Base-by-base conservation (phyloP, 2,329 filamentous ascomycete species). In the Plectosphaerella sp. region DNA sequence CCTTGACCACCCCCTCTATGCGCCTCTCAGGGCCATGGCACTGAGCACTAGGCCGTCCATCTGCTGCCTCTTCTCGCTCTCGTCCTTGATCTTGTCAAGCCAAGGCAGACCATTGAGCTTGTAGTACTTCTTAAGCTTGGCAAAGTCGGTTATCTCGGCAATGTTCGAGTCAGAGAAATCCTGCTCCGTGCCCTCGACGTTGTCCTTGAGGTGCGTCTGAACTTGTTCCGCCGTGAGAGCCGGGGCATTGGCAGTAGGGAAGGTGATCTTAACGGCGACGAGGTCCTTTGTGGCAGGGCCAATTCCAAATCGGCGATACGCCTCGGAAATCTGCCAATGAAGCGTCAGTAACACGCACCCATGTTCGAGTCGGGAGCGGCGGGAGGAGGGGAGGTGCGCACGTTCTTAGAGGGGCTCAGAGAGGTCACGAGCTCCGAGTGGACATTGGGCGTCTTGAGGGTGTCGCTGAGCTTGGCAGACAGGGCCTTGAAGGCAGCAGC, bases 281-380 rank as follows among this genome's bases (percentile, higher is more conserved):
- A 99, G 70, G 59, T 86, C 71, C 45, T 78, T 85, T 3, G 88
- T 94, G 11, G 76, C 72, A 12, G 89, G 82, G 1, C 81, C 76
- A 53, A 97, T 85, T 47, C 94, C 94, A 64, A 94, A 96, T 50
- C 87, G 86, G 33, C 90, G 87, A 70, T 97, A 97, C 1, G 91
- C 87, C 61, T 97, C 92, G 49, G 91, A 83, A 63, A 99, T 97
- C 91, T 95, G 49, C 7, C 59, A 33, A 48, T 35, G 46, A 12
- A 45, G 12, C 33, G 49, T 48, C 4, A 46, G 36, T 15, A 16
- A 35, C 15, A 22, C 37, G 10, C 11, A 18, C 41, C n/a, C n/a
- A 43, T 18, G 18, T 43, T 20, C n/a, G 11, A 10, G 16, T 43
- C 15, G 36, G n/a, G 16, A 43, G 22, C 24, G 20, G 15, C 28